Evolutionary conservation across 106 monocot species (phyloP), one percentile per base, ranked within the genome.

Genomic region (Acanthochlamys bracteata): DNA sequence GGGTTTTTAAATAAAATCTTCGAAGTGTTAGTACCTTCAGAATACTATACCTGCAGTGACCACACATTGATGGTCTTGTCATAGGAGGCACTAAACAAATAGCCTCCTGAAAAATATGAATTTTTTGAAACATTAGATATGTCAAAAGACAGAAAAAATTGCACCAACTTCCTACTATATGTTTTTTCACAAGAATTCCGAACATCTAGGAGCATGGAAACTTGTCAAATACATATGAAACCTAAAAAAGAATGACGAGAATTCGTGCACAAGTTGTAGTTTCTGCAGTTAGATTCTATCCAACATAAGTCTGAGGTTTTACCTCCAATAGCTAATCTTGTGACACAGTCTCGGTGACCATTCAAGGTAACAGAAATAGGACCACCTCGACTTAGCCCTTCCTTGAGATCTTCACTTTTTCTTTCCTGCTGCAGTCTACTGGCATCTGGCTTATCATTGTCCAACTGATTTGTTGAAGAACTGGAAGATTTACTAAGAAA

Each of bases 31-130:
- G 52, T 75, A 59, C 66, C 54, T 56, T 66, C 46, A 62, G 39
- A 69, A 77, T 39, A 64, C 24, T 61, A 55, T 85, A 92, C 98
- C 92, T 92, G 62, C 69, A 98, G 65, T 53, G 88, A 92, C 98
- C 98, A 98, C 25, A 88, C 85, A 68, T 77, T 69, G 69, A 98
- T 73, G 41, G 88, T 98, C 70, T 92, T 98, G 57, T 98, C 92
- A 72, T 75, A 85, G 41, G 98, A 98, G 55, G 83, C 82, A 70
- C 91, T 98, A 66, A 88, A 81, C 23, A 98, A 74, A 79, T 80
- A 88, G 15, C 85, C 91, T 13, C 92, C 98, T 98, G 59, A 80
- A 90, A 68, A 59, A 65, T 43, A 13, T 7, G 10, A 25, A 13
- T 24, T 41, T 22, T 8, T 41, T 41, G 22, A 26, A 7, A 63